phyloP scores from a whole-genome alignment of 2,329 filamentous ascomycete genomes.

The Cordyceps militaris region DNA sequence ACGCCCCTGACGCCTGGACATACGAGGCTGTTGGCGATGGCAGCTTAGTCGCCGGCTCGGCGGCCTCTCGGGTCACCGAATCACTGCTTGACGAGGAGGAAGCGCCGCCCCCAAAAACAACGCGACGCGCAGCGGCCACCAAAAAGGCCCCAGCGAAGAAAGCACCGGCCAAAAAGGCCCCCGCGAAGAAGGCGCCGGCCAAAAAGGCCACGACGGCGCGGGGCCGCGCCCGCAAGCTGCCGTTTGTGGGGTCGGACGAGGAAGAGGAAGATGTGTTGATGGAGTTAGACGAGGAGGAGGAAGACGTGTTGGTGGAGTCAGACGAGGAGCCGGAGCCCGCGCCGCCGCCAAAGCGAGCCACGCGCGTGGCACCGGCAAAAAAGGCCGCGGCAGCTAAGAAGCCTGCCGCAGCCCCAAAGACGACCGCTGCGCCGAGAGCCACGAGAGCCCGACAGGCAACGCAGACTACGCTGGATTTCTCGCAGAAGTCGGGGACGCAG shows the following conservation, averaged over 20 bases:
- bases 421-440: slow-evolving; percentile 19
- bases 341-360: slow-evolving; percentile 20
- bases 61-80: slow-evolving; percentile 19
- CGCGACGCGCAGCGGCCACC: slow-evolving; percentile 33
- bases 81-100: slow-evolving; percentile 38
- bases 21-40: slow-evolving; percentile 22
- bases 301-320: slow-evolving; percentile 46
- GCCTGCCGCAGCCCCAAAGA: slow-evolving; percentile 13
- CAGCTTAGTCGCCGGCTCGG: slow-evolving; percentile 12
- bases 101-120: slow-evolving; percentile 27
- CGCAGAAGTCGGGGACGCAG: slow-evolving; percentile 36
- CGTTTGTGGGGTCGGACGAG: neutral
- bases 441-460: slow-evolving; percentile 37
- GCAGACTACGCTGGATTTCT: slow-evolving; percentile 47
- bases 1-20: slow-evolving; percentile 56
- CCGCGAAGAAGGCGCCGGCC: slow-evolving; percentile 36
- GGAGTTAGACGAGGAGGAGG: slow-evolving; percentile 40
- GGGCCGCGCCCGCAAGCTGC: slow-evolving; percentile 31
- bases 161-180: slow-evolving; percentile 28
- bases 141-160: slow-evolving; percentile 41
- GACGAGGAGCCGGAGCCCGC: slow-evolving; percentile 36
- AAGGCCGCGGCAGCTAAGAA: slow-evolving; percentile 8
- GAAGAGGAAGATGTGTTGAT: slow-evolving; percentile 40
- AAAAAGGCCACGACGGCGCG: slow-evolving; percentile 20
- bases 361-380: slow-evolving; percentile 14